phyloP scores from a whole-genome alignment of 2,329 filamentous ascomycete species.

The Arthroderma uncinatum region DNA sequence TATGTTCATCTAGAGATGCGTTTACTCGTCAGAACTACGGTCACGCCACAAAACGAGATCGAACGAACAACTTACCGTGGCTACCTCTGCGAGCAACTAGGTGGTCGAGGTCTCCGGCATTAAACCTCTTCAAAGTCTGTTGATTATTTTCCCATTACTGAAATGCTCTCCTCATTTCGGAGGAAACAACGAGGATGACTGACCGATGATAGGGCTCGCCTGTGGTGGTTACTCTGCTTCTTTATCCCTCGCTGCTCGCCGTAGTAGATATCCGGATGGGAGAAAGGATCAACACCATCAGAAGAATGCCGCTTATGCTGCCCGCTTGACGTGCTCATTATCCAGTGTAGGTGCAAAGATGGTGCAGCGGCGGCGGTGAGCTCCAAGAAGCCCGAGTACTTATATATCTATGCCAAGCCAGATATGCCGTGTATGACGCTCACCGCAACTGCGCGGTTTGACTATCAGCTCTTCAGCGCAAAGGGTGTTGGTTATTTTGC shows the following conservation, averaged over 20 bases:
- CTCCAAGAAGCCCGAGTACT: not conserved
- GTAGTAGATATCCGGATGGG: constrained; percentile 50
- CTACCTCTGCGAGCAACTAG: constrained; percentile 34
- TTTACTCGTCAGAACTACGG: not conserved
- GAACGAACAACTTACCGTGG: constrained; percentile 28
- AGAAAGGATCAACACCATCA: constrained; percentile 46
- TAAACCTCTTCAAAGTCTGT: constrained; percentile 30
- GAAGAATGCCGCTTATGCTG: constrained; percentile 22
- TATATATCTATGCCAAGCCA: not conserved
- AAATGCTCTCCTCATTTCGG: constrained; percentile 7
- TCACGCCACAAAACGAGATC: not conserved
- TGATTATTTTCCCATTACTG: constrained; percentile 5
- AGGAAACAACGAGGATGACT: constrained; percentile 2
- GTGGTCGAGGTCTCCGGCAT: constrained; percentile 27
- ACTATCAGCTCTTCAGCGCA: not conserved
- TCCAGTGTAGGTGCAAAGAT: not conserved
- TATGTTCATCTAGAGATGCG: constrained; percentile 54
- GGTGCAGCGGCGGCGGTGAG: not conserved
- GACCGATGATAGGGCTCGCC: constrained; percentile 13
- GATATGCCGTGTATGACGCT: not conserved
- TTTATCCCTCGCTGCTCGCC: constrained; percentile 39
- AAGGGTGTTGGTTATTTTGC: not conserved
- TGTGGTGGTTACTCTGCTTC: constrained; percentile 4
- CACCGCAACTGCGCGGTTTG: not conserved
- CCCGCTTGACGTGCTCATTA: constrained; percentile 11